Conservation (phyloP, 805 yeast genomes). For the Naumovozyma castellii region DNA sequence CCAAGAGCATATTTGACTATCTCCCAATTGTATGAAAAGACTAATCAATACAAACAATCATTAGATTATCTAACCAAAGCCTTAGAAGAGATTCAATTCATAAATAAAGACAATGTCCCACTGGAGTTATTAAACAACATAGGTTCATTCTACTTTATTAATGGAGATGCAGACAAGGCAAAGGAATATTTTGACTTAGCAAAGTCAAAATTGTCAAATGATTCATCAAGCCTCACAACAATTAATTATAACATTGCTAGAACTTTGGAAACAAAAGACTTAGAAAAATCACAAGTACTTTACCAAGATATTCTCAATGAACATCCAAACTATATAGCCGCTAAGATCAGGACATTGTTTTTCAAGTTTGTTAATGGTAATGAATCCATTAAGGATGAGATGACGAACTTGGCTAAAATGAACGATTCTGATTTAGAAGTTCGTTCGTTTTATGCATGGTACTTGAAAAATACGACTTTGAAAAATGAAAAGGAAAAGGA, state of each 20-base stretch:
- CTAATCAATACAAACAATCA: slow-evolving; percentile 54
- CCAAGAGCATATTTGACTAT: slow-evolving; percentile 59
- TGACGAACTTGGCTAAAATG: slow-evolving; percentile 37
- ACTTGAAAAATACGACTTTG: slow-evolving; percentile 40
- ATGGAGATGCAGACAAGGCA: slow-evolving; percentile 52
- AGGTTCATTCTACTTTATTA: slow-evolving; percentile 72
- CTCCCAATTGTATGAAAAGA: slow-evolving; percentile 59
- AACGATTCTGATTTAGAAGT: slow-evolving; percentile 60
- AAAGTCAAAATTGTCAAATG: slow-evolving; percentile 20
- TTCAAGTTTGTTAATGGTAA: slow-evolving; percentile 45
- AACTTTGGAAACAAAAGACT: slow-evolving; percentile 41
- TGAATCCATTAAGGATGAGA: slow-evolving; percentile 4
- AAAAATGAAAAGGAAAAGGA: slow-evolving; percentile 48
- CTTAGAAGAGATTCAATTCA: slow-evolving; percentile 36
- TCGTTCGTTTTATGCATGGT: slow-evolving; percentile 91
- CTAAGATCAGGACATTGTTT: slow-evolving; percentile 61
- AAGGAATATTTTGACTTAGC: slow-evolving; percentile 45
- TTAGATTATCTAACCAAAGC: slow-evolving; percentile 54
- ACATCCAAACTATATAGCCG: slow-evolving; percentile 66
- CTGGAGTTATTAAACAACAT: slow-evolving; percentile 67
- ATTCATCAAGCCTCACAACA: slow-evolving; percentile 31
- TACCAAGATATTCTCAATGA: slow-evolving; percentile 50
- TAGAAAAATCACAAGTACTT: slow-evolving; percentile 16
- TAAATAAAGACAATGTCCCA: slow-evolving; percentile 33
- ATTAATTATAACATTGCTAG: slow-evolving; percentile 70